Conservation (phyloP, 1,284 basidiomycete species). For the Microstroma glucosiphilum region DNA sequence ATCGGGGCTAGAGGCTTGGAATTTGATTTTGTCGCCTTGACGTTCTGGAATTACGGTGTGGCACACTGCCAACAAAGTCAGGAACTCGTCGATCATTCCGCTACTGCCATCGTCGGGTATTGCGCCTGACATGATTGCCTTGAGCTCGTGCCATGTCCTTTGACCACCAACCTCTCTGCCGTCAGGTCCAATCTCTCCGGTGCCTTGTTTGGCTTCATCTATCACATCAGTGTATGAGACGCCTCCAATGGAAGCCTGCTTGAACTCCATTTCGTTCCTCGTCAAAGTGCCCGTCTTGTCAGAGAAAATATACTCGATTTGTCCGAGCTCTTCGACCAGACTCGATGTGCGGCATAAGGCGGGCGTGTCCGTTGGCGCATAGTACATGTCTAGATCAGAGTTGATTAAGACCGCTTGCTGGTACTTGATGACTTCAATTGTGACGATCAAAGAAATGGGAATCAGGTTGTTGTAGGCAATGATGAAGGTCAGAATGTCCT, state of each 20-base stretch:
- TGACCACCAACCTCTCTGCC: conserved; percentile 57
- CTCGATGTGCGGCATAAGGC: conserved; percentile 94
- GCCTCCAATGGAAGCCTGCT: conserved; percentile 81
- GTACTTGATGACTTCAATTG: conserved; percentile 98
- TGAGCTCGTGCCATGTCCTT: conserved; percentile 70
- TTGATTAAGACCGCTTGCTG: conserved; percentile 97
- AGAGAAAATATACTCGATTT: conserved; percentile 97
- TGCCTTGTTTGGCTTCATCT: conserved; percentile 69
- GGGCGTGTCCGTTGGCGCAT: conserved; percentile 86
- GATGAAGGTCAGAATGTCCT: conserved; percentile 95
- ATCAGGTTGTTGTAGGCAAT: conserved; percentile 99
- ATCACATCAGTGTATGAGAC: conserved; percentile 81
- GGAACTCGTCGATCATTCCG: conserved; percentile 70
- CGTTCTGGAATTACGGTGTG: conserved; percentile 95
- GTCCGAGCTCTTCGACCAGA: conserved; percentile 94
- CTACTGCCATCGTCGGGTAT: conserved; percentile 55
- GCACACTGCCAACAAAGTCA: conserved; percentile 86
- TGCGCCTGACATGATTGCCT: conserved; percentile 53
- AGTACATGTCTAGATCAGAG: conserved; percentile 73
- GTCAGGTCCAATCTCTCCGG: conserved; percentile 51
- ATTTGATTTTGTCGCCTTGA: conserved; percentile 61
- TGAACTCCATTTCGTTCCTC: conserved; percentile 95
- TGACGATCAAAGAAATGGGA: conserved; percentile 97
- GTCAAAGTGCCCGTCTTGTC: conserved; percentile 98
- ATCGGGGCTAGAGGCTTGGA: conserved; percentile 95